phyloP scores from a whole-genome alignment of 176 grass and related monocot genomes.

The Bothriochloa decipiens region DNA sequence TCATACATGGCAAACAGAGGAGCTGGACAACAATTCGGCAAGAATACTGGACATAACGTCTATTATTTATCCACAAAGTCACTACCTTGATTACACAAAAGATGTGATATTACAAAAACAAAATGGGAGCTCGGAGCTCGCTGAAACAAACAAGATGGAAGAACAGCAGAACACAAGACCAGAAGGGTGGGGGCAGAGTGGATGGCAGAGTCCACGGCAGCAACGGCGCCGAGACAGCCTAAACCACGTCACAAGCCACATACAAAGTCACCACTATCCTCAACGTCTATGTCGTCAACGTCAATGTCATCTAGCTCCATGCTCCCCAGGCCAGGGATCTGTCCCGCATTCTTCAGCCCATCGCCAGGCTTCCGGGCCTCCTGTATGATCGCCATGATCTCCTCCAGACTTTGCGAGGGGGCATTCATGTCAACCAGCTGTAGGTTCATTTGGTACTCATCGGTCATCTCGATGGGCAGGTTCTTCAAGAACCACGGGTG shows the following conservation, averaged over 20 bases:
- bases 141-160: slow-evolving; percentile 24
- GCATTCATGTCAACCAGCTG: slow-evolving; percentile 38
- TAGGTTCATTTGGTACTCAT: slow-evolving; percentile 68
- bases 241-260: slow-evolving; percentile 55
- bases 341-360: slow-evolving; percentile 44
- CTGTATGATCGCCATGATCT: slow-evolving; percentile 76
- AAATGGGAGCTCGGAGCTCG: slow-evolving; percentile 19
- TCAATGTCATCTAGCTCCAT: slow-evolving; percentile 88
- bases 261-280: slow-evolving; percentile 81
- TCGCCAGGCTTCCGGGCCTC: slow-evolving; percentile 63
- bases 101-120: slow-evolving; percentile 28
- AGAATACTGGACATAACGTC: slow-evolving; percentile 18
- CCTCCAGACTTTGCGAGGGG: slow-evolving; percentile 62
- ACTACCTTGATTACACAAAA: slow-evolving; percentile 43
- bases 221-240: background rate
- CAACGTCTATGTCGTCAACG: slow-evolving; percentile 63
- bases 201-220: background rate
- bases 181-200: background rate
- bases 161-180: background rate
- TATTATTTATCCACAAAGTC: slow-evolving; percentile 47
- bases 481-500: slow-evolving; percentile 99
- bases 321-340: slow-evolving; percentile 65
- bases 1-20: background rate
- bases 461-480: slow-evolving; percentile 88
- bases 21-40: slow-evolving; percentile 20